Evolutionary conservation across 306 rosid species (phyloP).

Genomic region (Betula pendula): DNA sequence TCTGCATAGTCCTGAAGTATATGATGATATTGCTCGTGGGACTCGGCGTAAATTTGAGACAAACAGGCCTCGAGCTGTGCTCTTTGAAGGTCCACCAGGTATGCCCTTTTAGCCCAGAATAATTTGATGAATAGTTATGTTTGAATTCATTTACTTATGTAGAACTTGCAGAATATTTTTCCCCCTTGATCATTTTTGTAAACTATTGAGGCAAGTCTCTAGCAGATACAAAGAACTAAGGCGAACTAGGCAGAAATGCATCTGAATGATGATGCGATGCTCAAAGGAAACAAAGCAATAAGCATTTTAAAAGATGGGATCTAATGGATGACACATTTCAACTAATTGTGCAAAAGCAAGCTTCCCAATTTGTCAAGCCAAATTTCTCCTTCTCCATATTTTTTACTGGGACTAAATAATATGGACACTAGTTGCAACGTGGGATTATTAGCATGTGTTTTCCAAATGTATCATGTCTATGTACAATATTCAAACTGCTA

Average conservation of each 20-base stretch:
- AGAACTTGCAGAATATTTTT: background rate
- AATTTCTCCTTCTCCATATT: background rate
- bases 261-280: background rate
- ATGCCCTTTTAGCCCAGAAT: slow-evolving; percentile 8
- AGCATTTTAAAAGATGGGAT: background rate
- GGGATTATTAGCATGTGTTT: slow-evolving; percentile 3
- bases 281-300: background rate
- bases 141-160: background rate
- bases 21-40: slow-evolving; percentile 82
- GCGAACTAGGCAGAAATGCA: background rate
- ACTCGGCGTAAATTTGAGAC: slow-evolving; percentile 85
- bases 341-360: background rate
- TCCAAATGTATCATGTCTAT: background rate
- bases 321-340: background rate
- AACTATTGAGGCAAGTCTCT: background rate
- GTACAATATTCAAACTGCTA: slow-evolving; percentile 9
- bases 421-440: slow-evolving; percentile 4
- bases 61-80: slow-evolving; percentile 90
- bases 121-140: background rate
- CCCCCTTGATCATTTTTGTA: background rate
- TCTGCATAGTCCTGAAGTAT: slow-evolving; percentile 77
- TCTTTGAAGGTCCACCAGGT: slow-evolving; percentile 99
- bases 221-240: background rate
- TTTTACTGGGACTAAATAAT: background rate
- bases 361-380: background rate